Evolutionary conservation across 345 rosid genomes (phyloP).

Genomic region (Eucalyptus albens): DNA sequence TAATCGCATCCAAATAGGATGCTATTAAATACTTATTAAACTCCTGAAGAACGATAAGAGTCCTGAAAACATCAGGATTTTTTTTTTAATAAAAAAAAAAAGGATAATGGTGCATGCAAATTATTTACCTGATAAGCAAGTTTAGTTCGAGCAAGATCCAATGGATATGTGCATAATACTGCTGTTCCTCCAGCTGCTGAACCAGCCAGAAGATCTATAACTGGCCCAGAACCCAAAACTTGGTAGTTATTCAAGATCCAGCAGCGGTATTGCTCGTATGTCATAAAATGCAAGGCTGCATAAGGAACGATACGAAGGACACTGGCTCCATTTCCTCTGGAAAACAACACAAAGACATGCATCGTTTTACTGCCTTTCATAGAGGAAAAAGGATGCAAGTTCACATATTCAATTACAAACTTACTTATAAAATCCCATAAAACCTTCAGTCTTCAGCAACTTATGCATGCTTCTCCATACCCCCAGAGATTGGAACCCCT

Average conservation of each 20-base stretch:
- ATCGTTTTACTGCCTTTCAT: not conserved
- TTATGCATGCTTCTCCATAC: constrained; percentile 62
- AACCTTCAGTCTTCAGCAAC: constrained; percentile 71
- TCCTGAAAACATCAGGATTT: not conserved
- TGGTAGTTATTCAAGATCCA: constrained; percentile 70
- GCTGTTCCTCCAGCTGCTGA: constrained; percentile 97
- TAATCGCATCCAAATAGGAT: not conserved
- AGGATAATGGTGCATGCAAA: not conserved
- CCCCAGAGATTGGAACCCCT: constrained; percentile 71
- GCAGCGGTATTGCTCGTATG: constrained; percentile 80
- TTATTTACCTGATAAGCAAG: constrained; percentile 86
- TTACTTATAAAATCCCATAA: constrained; percentile 82
- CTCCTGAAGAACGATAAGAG: not conserved
- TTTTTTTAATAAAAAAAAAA: not conserved
- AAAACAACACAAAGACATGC: not conserved
- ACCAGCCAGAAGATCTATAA: constrained; percentile 92
- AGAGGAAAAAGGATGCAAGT: not conserved
- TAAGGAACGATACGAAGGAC: constrained; percentile 90
- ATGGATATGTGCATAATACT: constrained; percentile 87
- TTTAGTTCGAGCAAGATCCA: constrained; percentile 93
- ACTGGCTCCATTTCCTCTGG: constrained; percentile 95
- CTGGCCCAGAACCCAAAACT: constrained; percentile 76
- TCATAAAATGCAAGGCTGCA: constrained; percentile 96
- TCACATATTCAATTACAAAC: not conserved
- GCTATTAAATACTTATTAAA: not conserved